phyloP scores from a whole-genome alignment of 1,284 basidiomycete genomes.

The Malassezia sp. region DNA sequence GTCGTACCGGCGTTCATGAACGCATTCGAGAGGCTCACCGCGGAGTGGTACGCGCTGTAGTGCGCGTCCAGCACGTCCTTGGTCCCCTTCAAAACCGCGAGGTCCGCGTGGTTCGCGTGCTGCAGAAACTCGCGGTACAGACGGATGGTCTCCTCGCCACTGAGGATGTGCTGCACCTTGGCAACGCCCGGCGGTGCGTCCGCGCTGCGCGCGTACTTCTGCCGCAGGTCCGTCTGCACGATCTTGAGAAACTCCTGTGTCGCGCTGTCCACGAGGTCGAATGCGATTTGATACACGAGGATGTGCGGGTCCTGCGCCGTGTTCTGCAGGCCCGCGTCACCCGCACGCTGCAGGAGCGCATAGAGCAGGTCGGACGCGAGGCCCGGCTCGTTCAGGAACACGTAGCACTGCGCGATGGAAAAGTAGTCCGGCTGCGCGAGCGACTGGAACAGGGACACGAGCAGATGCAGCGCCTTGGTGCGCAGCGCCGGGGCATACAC shows the following conservation, averaged over 20 bases:
- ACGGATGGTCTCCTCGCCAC: conserved; percentile 43
- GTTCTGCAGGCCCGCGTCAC: conserved; percentile 29
- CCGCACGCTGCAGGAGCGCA: conserved; percentile 32
- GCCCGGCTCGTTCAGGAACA: conserved; percentile 41
- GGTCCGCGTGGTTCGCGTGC: conserved; percentile 41
- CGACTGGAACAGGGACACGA: conserved; percentile 43
- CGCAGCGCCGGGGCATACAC: conserved; percentile 31
- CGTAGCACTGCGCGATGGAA: conserved; percentile 45
- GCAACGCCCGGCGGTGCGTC: conserved; percentile 12
- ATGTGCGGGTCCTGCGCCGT: conserved; percentile 35
- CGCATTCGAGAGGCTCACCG: conserved; percentile 44
- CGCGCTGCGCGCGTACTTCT: conserved; percentile 4
- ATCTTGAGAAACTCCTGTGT: conserved; percentile 46
- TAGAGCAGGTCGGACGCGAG: conserved; percentile 35
- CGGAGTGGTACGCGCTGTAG: conserved; percentile 45
- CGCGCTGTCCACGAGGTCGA: conserved; percentile 46
- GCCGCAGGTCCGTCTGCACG: conserved; percentile 27
- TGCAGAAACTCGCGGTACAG: conserved; percentile 45
- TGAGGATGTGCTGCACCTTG: conserved; percentile 36
- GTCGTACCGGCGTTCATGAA: conserved; percentile 46
- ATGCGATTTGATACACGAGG: conserved; percentile 44
- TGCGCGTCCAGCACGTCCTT: conserved; percentile 45
- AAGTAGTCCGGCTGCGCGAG: conserved; percentile 41
- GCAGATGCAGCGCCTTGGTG: conserved; percentile 39
- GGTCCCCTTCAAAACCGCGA: conserved; percentile 40